Conservation (phyloP, 441 rosid genomes). For the Adansonia gregorii region DNA sequence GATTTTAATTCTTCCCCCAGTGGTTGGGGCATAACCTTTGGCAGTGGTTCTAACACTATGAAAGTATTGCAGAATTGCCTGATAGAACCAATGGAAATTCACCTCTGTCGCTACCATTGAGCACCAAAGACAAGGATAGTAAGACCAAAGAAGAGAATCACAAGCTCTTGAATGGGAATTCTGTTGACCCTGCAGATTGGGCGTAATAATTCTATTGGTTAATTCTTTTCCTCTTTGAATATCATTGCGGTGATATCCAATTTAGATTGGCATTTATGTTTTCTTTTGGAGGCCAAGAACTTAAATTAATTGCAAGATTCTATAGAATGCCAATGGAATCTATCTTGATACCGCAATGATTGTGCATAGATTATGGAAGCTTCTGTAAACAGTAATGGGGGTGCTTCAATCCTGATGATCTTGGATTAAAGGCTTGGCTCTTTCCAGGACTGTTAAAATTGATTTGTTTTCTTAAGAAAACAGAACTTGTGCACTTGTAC, state of each 20-base stretch:
- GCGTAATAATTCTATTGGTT: constrained; percentile 34
- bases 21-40: neutral
- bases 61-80: constrained; percentile 66
- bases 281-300: constrained; percentile 69
- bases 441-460: constrained; percentile 34
- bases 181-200: constrained; percentile 84
- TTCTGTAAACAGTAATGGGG: constrained; percentile 25
- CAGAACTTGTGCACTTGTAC: constrained; percentile 33
- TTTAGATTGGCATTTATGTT: neutral
- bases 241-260: neutral
- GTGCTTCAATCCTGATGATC: constrained; percentile 28
- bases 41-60: constrained; percentile 27
- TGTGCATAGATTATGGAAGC: constrained; percentile 60
- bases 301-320: constrained; percentile 78
- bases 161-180: constrained; percentile 92
- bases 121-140: constrained; percentile 62
- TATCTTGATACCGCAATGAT: constrained; percentile 69
- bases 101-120: constrained; percentile 63
- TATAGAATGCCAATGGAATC: constrained; percentile 65
- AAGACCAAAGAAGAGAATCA: constrained; percentile 84
- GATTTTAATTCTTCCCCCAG: neutral
- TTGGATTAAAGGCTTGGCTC: constrained; percentile 25
- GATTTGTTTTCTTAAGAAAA: constrained; percentile 42
- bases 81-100: constrained; percentile 61
- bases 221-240: constrained; percentile 7